Evolutionary conservation across 2,329 filamentous ascomycete genomes (phyloP), one percentile per base, ranked within the genome.

Genomic region (Stemphylium beticola): DNA sequence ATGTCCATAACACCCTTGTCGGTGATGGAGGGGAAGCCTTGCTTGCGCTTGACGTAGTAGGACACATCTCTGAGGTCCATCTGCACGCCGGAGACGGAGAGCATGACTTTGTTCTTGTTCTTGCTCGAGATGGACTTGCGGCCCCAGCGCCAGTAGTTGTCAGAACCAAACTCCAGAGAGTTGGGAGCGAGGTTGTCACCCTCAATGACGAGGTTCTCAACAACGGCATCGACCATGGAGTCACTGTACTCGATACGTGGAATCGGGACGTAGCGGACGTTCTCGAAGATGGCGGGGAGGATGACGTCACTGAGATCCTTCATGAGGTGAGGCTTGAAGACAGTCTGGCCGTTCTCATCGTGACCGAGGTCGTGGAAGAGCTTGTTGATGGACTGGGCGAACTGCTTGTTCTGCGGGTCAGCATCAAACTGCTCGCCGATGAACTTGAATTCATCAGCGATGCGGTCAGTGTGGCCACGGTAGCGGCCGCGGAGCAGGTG

Each of bases 121-220:
- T 88, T 91, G 82, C 85, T 96, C 67, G 84, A 81, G 66, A 92
- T 83, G 74, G 88, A 88, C 87, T 96, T 97, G 72, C 95, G 92
- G 33, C 93, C 95, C 87, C 90, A 96, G 64, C 91, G 88, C 85
- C 93, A 92, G 81, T 95, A 96, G 81, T 98, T 95, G 79, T 98
- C 93, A 72, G 87, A 95, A 55, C 87, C 85, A 58, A 98, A 83
- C 76, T 99, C 93, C 34, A 96, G 77, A 4, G 93, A 83, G 67
- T 99, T 99, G 60, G 95, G 95, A 78, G 93, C 92, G 66, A 99
- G 87, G 78, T 99, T 99, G 81, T 98, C 93, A 62, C 91, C 93
- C 79, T 99, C 95, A 47, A 99, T 85, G 40, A 97, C 89, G 10
- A 99, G 81, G 76, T 99, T 99, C 81, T 99, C 95, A 39, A 99